Base-by-base conservation (phyloP, 441 rosid species). In the Bruguiera hainesii region DNA sequence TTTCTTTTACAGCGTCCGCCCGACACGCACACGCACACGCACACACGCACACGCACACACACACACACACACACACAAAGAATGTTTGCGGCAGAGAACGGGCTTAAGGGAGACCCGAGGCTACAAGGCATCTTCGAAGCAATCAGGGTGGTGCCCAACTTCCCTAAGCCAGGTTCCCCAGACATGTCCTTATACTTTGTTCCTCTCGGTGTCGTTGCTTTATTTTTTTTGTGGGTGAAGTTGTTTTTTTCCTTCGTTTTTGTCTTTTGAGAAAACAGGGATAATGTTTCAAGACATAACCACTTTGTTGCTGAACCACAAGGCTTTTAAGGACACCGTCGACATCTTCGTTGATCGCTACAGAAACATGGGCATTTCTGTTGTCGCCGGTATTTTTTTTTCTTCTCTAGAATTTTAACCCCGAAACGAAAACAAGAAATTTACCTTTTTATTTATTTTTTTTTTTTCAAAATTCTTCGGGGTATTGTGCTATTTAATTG, bases 281-380 rank as follows among this genome's bases (percentile, higher is more conserved):
- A 94, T 94, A 60, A 89, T 91, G 99, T 94, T 94, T 81, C 99
- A 94, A 65, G 99, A 94, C 51, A 89, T 94, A 71, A 91, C 97
- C 35, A 91, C 99, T 55, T 76, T 94, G 82, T 71, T 94, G 78
- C 51, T 89, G 80, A 89, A 94, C 85, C 97, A 89, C 74, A 86
- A 89, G 77, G 97, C 96, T 60, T 94, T 94, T 69, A 85, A 91
- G 76, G 73, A 94, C 68, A 86, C 97, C 0, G 86, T 94, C 69
- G 99, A 91, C 73, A 95, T 95, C 58, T 95, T 95, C 71, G 98
- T 91, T 20, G 99, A 91, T 85, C 96, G 99, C 10, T 94, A 94
- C 77, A 86, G 87, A 69, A 80, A 88, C 81, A 88, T 89, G 99
- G 82, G 64, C 75, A 83, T 95, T 71, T 88, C 97, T 79, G 91